phyloP scores from a whole-genome alignment of 371 early-diverging fungal genomes.

The Rhizopus stolonifer region DNA sequence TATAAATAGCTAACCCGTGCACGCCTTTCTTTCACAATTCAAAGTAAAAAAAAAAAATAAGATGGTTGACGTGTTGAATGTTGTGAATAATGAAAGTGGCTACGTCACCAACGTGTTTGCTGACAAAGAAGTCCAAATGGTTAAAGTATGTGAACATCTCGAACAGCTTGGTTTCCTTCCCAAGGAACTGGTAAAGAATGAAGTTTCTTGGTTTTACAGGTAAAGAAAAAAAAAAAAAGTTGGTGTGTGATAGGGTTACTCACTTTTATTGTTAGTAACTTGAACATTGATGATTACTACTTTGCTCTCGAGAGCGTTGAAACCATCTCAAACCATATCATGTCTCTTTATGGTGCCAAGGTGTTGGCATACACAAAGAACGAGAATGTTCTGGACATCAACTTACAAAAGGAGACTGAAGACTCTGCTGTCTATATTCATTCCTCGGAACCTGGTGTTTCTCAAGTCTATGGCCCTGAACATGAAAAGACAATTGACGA shows the following conservation, averaged over 20 bases:
- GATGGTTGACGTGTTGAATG: neutral
- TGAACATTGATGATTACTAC: slow-evolving; percentile 98
- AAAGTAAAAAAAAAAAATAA: neutral
- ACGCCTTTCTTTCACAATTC: no score
- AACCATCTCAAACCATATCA: slow-evolving; percentile 93
- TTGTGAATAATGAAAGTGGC: slow-evolving; percentile 29
- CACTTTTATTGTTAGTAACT: no score
- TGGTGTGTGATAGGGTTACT: no score
- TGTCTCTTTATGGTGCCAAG: slow-evolving; percentile 94
- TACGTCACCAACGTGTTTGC: slow-evolving; percentile 79
- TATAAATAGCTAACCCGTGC: neutral
- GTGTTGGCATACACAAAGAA: slow-evolving; percentile 89
- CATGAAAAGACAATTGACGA: slow-evolving; percentile 90
- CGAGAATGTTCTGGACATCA: slow-evolving; percentile 81
- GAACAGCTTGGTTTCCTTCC: slow-evolving; percentile 91
- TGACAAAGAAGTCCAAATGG: slow-evolving; percentile 91
- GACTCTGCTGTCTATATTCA: slow-evolving; percentile 95
- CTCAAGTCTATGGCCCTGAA: slow-evolving; percentile 83
- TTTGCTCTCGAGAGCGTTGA: slow-evolving; percentile 89
- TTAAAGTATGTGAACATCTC: slow-evolving; percentile 78
- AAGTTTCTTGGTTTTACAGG: slow-evolving; percentile 96
- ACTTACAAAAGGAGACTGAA: slow-evolving; percentile 89
- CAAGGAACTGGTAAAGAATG: slow-evolving; percentile 81
- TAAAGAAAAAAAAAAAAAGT: slow-evolving; percentile 42
- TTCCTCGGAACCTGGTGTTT: slow-evolving; percentile 93